Evolutionary conservation across 1,284 basidiomycete genomes (phyloP), one percentile per base, ranked within the genome.

Genomic region (Takashimella koratensis): DNA sequence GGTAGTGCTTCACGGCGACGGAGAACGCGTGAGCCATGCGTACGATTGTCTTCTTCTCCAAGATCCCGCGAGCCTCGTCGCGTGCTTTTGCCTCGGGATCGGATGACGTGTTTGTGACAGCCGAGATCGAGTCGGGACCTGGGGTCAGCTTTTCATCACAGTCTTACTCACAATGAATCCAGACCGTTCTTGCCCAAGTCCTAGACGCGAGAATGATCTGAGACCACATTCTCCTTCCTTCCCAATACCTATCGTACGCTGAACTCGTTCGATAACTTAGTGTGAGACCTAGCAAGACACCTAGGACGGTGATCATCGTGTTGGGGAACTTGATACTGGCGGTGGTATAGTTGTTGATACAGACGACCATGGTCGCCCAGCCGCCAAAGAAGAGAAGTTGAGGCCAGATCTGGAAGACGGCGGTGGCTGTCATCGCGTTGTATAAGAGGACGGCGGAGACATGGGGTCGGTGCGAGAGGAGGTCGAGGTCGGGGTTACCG

Each of bases 171-270:
- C 70, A 70, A 45, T 75, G 75, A 6, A 71, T 64, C 75, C 75
- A 76, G 0, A 73, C 65, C 1, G 66, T 45, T 5, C 75, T 55
- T 3, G 68, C 65, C 68, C 71, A 73, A 6, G 64, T 65, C 21
- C 73, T 56, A 1, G 65, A 60, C 6, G 80, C 81, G 11, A 84
- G 73, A 44, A 86, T 81, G 50, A 87, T 84, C 58, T 83, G 80
- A 4, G 84, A 83, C 86, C 86, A 89, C 22, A 84, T 74, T 45
- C 80, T 73, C 43, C 86, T 77, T 3, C 86, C 86, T 63, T 89
- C 86, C 60, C 84, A 84, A 72, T 88, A 86, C 79, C 85, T 77
- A 64, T 87, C 86, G 64, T 87, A 88, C 20, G 86, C 86, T 2
- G 86, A 85, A 2, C 85, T 87, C 0, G 86, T 88, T 39, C 69